Percentiles rank a stretch among this genome's conserved stretches.
Evolutionary conservation across 345 rosid species (phyloP).

Genomic region (Salix suchowensis): DNA sequence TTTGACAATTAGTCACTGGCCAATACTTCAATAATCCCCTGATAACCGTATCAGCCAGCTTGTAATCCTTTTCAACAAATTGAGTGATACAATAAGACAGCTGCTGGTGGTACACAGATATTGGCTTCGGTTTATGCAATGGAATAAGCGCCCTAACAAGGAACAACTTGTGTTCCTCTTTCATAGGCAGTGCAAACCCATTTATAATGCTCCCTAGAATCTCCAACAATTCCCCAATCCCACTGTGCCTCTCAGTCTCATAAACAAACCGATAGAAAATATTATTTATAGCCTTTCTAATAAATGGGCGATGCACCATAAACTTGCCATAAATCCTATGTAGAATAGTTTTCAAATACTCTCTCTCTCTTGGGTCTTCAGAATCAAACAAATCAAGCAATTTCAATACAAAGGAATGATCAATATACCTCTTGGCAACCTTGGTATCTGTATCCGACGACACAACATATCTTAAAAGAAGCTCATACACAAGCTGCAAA

Average conservation of each 20-base stretch:
- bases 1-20: conserved; percentile 83
- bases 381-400: conserved; percentile 80
- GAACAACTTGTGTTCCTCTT: conserved; percentile 85
- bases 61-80: conserved; percentile 93
- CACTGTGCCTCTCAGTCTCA: conserved; percentile 81
- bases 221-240: conserved; percentile 79
- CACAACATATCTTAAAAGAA: conserved; percentile 65
- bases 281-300: conserved; percentile 72
- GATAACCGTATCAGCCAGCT: conserved; percentile 76
- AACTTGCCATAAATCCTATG: conserved; percentile 92
- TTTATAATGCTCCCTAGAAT: conserved; percentile 85
- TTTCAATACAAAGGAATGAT: conserved; percentile 67
- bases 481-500: conserved; percentile 78
- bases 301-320: conserved; percentile 84
- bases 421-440: conserved; percentile 70
- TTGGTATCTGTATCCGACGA: conserved; percentile 77
- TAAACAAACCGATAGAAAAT: conserved; percentile 81
- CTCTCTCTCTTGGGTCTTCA: conserved; percentile 81
- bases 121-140: conserved; percentile 74
- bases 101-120: conserved; percentile 71
- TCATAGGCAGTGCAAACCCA: conserved; percentile 94
- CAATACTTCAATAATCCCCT: conserved; percentile 82
- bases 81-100: conserved; percentile 75
- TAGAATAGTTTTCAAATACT: conserved; percentile 74
- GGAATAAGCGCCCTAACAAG: conserved; percentile 87